These are phyloP conservation scores for Tulasnella sp. DNA, from an alignment of 768 basidiomycete species.

Conservation along the genomic window DNA sequence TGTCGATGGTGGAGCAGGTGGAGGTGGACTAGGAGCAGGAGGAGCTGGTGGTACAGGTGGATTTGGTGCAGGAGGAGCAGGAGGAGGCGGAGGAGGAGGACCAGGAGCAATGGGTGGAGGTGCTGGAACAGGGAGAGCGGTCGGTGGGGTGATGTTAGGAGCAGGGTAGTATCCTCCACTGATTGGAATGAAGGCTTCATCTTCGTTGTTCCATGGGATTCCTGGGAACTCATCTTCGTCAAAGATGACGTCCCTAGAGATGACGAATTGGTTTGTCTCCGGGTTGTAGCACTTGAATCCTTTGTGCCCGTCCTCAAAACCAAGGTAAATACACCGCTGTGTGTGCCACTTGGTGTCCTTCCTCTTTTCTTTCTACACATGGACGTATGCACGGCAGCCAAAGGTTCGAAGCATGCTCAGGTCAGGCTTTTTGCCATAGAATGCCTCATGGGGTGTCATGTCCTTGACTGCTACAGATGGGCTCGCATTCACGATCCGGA, in stretches of 20 bases:
- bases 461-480: background rate
- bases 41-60: background rate
- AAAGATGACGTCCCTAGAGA: constrained; percentile 28
- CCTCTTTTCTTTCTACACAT: constrained; percentile 17
- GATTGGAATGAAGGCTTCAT: constrained; percentile 10
- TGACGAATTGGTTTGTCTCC: constrained; percentile 3
- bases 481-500: constrained; percentile 10
- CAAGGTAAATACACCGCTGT: constrained; percentile 9
- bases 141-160: no score
- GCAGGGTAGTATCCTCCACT: background rate
- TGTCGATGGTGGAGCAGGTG: background rate
- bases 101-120: no score
- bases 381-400: constrained; percentile 20
- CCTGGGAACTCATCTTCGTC: constrained; percentile 27
- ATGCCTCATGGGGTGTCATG: constrained; percentile 14
- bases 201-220: background rate
- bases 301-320: constrained; percentile 38
- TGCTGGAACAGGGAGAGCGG: no score
- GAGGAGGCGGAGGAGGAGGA: no score
- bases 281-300: constrained; percentile 40
- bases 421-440: constrained; percentile 18
- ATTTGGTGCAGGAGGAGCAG: background rate
- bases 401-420: constrained; percentile 13
- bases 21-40: background rate
- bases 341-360: background rate